A percentile compares a stretch with the other conserved stretches of the same genome.
Evolutionary conservation across 2,329 filamentous ascomycete genomes (phyloP).

Genomic region (Pyrenophora tritici-repentis): DNA sequence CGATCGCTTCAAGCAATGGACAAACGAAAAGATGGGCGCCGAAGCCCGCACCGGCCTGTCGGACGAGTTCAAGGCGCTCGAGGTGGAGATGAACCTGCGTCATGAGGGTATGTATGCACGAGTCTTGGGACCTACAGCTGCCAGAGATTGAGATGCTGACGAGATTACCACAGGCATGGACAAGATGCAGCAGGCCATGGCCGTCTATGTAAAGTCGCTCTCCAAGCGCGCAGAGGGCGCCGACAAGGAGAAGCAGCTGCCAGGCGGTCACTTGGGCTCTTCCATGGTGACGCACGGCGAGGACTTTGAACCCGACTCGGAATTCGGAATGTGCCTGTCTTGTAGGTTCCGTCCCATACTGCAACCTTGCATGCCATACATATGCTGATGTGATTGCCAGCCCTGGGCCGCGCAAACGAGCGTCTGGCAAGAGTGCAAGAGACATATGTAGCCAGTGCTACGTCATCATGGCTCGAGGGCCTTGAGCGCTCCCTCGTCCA

Average conservation of each 20-base stretch:
- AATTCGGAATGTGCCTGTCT: conserved; percentile 85
- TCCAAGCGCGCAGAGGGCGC: conserved; percentile 83
- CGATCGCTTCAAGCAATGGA: conserved; percentile 97
- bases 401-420: conserved; percentile 85
- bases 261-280: conserved; percentile 77
- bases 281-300: conserved; percentile 89
- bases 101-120: conserved; percentile 73
- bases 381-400: conserved; percentile 49
- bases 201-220: conserved; percentile 82
- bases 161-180: conserved; percentile 72
- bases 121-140: conserved; percentile 8
- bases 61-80: conserved; percentile 88
- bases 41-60: conserved; percentile 85
- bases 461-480: conserved; percentile 86
- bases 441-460: conserved; percentile 76
- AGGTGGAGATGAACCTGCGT: conserved; percentile 86
- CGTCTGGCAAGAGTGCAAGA: conserved; percentile 85
- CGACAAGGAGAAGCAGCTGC: conserved; percentile 84
- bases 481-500: conserved; percentile 85
- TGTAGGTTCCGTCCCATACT: conserved; percentile 54
- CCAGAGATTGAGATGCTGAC: conserved; percentile 8
- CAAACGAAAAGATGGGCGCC: conserved; percentile 91
- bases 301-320: conserved; percentile 87
- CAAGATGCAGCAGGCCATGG: conserved; percentile 84
- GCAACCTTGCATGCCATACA: background rate